Percentiles rank a stretch among this genome's conserved stretches.
These are phyloP conservation scores for Sclerotinia trifoliorum DNA, from an alignment of 2,329 filamentous ascomycete species.

Conservation along the genomic window DNA sequence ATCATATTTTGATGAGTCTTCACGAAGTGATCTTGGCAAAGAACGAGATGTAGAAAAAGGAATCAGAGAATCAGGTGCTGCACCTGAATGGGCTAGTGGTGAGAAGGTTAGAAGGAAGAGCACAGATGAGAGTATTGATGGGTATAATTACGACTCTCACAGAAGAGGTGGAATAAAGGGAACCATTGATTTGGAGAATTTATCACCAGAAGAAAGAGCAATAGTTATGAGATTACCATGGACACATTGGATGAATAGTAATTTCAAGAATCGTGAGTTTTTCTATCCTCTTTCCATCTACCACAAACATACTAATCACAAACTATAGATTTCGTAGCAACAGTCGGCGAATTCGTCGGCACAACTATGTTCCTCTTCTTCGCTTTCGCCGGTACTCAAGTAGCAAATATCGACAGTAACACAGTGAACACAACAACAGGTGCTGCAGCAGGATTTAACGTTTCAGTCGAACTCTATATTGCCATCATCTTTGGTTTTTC, in stretches of 20 bases:
- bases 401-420: conserved; percentile 35
- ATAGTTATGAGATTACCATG: conserved; percentile 47
- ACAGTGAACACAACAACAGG: conserved; percentile 5
- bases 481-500: conserved; percentile 40
- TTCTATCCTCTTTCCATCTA: not conserved
- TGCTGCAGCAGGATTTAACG: conserved; percentile 12
- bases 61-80: not conserved
- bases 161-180: conserved; percentile 14
- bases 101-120: conserved; percentile 23
- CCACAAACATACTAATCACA: not conserved
- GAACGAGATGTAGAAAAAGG: conserved; percentile 31
- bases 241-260: conserved; percentile 49
- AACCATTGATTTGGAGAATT: conserved; percentile 43
- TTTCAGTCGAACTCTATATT: conserved; percentile 44
- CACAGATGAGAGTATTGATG: conserved; percentile 32
- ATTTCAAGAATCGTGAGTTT: conserved; percentile 44
- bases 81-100: conserved; percentile 11
- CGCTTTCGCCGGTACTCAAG: conserved; percentile 38
- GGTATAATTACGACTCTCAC: conserved; percentile 33
- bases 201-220: conserved; percentile 44
- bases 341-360: conserved; percentile 38
- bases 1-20: conserved; percentile 32
- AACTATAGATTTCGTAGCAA: conserved; percentile 33
- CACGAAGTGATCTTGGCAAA: conserved; percentile 15
- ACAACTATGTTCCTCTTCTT: conserved; percentile 43